Evolutionary conservation across 2,329 filamentous ascomycete species (phyloP).

Genomic region (Sphaceloma murrayae): DNA sequence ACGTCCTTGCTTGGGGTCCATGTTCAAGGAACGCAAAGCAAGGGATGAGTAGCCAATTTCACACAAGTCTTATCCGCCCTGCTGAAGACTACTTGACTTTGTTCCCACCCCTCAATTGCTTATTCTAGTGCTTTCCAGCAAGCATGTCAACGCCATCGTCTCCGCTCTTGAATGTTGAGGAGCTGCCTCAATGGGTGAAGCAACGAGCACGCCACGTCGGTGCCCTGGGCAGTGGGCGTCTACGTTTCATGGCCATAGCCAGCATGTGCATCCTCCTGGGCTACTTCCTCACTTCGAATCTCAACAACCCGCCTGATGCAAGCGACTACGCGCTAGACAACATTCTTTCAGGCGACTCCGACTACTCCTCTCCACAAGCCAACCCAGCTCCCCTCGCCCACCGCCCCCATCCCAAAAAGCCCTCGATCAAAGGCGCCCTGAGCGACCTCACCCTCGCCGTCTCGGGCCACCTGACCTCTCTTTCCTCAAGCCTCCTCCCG

Average conservation of each 20-base stretch:
- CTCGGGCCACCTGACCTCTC: constrained; percentile 26
- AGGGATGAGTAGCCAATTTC: constrained; percentile 3
- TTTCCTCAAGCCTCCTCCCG: constrained; percentile 23
- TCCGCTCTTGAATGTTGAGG: constrained; percentile 14
- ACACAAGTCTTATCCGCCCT: background rate
- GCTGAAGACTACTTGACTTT: background rate
- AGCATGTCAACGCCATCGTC: constrained; percentile 10
- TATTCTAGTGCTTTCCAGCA: no score
- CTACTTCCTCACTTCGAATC: constrained; percentile 25
- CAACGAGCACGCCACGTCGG: constrained; percentile 7
- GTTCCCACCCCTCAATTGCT: background rate
- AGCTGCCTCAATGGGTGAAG: constrained; percentile 16
- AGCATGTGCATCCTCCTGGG: constrained; percentile 25
- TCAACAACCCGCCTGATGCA: constrained; percentile 20
- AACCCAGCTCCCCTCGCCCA: constrained; percentile 9
- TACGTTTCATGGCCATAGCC: constrained; percentile 23
- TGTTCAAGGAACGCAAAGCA: background rate
- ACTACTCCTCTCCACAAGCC: constrained; percentile 17
- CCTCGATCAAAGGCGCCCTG: constrained; percentile 27
- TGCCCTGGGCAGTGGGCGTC: constrained; percentile 19
- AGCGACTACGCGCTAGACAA: constrained; percentile 21
- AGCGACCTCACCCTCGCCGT: constrained; percentile 28
- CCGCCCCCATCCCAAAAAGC: constrained; percentile 12
- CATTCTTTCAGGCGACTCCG: constrained; percentile 23
- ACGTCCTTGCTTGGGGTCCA: background rate